Evolutionary conservation across 1,284 basidiomycete species (phyloP).

Genomic region (Pseudozyma pruni): DNA sequence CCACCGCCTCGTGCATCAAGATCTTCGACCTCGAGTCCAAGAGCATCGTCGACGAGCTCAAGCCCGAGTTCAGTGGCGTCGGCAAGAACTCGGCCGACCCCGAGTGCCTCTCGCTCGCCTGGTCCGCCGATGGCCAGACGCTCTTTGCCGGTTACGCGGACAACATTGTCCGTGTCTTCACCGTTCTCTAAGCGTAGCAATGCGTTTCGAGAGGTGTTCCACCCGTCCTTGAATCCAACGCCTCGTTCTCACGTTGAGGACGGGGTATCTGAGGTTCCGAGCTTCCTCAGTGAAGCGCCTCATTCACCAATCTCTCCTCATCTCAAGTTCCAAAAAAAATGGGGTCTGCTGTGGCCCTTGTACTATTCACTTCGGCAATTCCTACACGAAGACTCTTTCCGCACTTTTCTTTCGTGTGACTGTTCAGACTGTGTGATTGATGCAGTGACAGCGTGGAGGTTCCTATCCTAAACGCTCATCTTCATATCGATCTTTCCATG

Average conservation of each 20-base stretch:
- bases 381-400: constrained; percentile 9
- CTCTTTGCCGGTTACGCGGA: constrained; percentile 79
- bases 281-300: background rate
- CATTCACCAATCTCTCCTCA: constrained; percentile 2
- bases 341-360: constrained; percentile 8
- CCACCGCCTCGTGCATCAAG: constrained; percentile 97
- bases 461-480: constrained; percentile 95
- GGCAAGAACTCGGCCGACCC: constrained; percentile 84
- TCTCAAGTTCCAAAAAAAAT: constrained; percentile 22
- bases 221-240: background rate
- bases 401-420: background rate
- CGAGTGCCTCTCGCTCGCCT: constrained; percentile 96
- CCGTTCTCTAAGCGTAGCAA: constrained; percentile 61
- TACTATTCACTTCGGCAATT: constrained; percentile 19
- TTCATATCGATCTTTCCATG: constrained; percentile 92
- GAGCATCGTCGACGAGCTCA: constrained; percentile 98
- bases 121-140: constrained; percentile 98
- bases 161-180: constrained; percentile 69
- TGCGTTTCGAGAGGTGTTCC: too few relatives aligned
- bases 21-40: constrained; percentile 73
- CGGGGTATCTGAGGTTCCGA: background rate
- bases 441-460: constrained; percentile 1
- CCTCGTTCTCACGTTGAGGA: constrained; percentile 1
- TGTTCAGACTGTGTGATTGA: background rate
- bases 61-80: constrained; percentile 71